Evolutionary conservation across 495 filamentous ascomycete species (phyloP).

Genomic region (Xylaria telfairii): DNA sequence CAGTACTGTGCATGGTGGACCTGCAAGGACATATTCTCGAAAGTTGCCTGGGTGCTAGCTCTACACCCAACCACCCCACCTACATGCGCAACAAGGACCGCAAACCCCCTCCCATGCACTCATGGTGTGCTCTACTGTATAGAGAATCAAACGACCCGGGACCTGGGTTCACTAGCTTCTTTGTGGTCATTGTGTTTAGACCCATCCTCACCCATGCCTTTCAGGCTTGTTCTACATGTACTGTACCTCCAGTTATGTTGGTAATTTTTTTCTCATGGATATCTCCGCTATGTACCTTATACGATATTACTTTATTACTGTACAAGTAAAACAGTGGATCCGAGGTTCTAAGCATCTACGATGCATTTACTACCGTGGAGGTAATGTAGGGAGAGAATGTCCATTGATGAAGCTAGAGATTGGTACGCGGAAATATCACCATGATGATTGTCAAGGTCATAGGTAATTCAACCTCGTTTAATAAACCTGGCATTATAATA

Average conservation of each 20-base stretch:
- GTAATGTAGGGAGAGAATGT: no score
- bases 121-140: background rate
- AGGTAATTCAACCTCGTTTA: background rate
- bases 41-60: constrained; percentile 7
- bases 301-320: constrained; percentile 21
- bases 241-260: background rate
- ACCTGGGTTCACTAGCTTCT: constrained; percentile 5
- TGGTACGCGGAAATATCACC: background rate
- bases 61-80: background rate
- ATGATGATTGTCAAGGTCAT: background rate
- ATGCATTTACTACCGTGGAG: background rate
- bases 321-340: constrained; percentile 21
- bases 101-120: background rate
- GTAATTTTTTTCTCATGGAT: constrained; percentile 6
- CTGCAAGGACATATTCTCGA: constrained; percentile 17
- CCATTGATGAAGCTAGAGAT: background rate
- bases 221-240: background rate
- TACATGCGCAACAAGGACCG: background rate
- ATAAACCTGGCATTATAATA: background rate
- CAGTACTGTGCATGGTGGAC: background rate
- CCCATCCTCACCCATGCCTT: background rate
- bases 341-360: background rate
- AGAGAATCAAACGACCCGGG: background rate
- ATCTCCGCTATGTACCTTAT: constrained; percentile 12
- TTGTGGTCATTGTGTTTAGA: background rate